Evolutionary conservation across 1,284 basidiomycete species (phyloP).

Genomic region (Rhodotorula sp.): DNA sequence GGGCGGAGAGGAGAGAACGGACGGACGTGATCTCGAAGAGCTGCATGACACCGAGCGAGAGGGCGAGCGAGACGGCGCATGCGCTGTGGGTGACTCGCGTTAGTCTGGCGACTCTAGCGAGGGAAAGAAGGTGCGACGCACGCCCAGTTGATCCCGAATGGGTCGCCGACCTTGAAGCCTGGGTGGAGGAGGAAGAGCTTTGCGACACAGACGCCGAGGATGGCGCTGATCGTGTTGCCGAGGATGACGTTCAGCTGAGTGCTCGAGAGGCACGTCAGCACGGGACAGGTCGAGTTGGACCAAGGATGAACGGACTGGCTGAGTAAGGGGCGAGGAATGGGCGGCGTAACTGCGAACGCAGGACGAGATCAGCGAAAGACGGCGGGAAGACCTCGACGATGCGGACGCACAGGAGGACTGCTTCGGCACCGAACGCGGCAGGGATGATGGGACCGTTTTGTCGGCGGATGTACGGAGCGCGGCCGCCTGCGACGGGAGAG

Average conservation of each 20-base stretch:
- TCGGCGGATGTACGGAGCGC: constrained; percentile 11
- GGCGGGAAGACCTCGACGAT: background rate
- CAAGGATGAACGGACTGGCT: constrained; percentile 26
- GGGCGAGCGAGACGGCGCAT: constrained; percentile 13
- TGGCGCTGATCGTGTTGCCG: constrained; percentile 41
- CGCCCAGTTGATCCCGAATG: constrained; percentile 41
- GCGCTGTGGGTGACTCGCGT: constrained; percentile 16
- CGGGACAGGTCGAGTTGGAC: too few relatives aligned
- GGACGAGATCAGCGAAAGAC: too few relatives aligned
- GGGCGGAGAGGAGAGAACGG: background rate
- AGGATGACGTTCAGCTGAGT: constrained; percentile 39
- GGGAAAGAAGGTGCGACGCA: background rate
- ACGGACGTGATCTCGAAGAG: constrained; percentile 39
- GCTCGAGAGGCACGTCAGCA: background rate
- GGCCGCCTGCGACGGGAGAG: background rate
- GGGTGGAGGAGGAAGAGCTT: constrained; percentile 37
- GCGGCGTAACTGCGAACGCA: constrained; percentile 32
- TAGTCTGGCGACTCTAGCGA: background rate
- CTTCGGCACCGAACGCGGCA: constrained; percentile 44
- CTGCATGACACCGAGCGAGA: constrained; percentile 42
- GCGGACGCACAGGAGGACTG: constrained; percentile 35
- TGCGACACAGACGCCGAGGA: constrained; percentile 42
- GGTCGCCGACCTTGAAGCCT: constrained; percentile 34
- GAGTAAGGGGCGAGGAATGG: constrained; percentile 38
- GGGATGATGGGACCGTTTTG: constrained; percentile 33